Conservation (phyloP, 2,329 filamentous ascomycete genomes). For the Aspergillus aculeatus region DNA sequence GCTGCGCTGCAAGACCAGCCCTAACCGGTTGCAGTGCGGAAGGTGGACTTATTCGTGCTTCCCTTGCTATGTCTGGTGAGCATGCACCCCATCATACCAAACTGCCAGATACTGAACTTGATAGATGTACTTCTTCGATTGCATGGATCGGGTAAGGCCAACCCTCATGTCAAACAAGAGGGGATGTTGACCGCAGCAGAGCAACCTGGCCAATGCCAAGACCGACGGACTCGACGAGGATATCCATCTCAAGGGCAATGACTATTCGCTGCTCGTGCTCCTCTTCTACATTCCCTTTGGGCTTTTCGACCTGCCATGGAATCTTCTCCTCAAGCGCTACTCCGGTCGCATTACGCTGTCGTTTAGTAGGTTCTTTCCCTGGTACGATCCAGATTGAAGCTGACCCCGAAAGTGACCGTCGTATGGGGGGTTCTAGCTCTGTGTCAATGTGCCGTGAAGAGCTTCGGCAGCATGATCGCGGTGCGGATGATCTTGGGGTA, state of each 20-base stretch:
- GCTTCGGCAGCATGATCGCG: constrained; percentile 51
- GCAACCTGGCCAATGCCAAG: constrained; percentile 48
- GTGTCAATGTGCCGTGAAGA: constrained; percentile 52
- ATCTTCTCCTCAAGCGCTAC: constrained; percentile 37
- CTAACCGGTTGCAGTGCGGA: constrained; percentile 18
- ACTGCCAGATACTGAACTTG: neutral
- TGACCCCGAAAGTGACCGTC: constrained; percentile 38
- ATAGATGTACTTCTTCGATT: constrained; percentile 42
- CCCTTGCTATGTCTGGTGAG: constrained; percentile 44
- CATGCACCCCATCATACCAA: too few relatives aligned
- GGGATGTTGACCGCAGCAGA: constrained; percentile 25
- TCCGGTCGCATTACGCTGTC: constrained; percentile 47
- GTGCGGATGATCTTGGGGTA: constrained; percentile 45
- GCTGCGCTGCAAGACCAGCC: neutral
- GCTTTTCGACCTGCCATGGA: constrained; percentile 51
- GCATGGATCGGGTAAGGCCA: constrained; percentile 29
- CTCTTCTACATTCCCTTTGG: constrained; percentile 55
- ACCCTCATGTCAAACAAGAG: too few relatives aligned
- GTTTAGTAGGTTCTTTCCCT: constrained; percentile 12
- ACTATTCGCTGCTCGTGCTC: constrained; percentile 39
- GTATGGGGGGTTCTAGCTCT: constrained; percentile 30
- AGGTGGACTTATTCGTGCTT: constrained; percentile 46
- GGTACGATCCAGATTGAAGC: constrained; percentile 24
- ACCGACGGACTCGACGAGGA: constrained; percentile 51
- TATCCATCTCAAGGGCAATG: constrained; percentile 34